These are phyloP conservation scores for Sequoia sempervirens DNA, from an alignment of 75 land plant species.

Conservation along the genomic window DNA sequence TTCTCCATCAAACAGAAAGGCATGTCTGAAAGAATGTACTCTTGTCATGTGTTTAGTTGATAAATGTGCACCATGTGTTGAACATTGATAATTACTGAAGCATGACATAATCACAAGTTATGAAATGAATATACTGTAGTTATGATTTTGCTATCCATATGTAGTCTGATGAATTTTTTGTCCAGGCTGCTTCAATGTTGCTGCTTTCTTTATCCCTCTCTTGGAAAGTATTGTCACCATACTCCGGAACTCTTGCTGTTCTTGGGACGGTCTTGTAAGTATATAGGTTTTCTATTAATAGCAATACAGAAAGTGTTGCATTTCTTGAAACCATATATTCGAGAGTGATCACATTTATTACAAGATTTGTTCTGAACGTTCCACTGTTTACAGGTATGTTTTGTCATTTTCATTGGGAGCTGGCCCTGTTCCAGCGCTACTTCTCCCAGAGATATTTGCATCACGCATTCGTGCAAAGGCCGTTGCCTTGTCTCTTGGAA, in stretches of 20 bases:
- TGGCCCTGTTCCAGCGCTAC: constrained; percentile 96
- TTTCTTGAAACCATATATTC: not conserved
- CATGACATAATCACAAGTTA: not conserved
- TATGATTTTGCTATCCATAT: not conserved
- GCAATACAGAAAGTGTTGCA: not conserved
- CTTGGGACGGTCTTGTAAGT: constrained; percentile 97
- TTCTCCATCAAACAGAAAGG: not conserved
- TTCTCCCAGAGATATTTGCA: constrained; percentile 94
- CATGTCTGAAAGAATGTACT: not conserved
- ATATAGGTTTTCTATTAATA: not conserved
- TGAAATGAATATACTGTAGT: not conserved
- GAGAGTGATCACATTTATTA: not conserved
- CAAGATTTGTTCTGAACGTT: not conserved
- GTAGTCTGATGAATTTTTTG: not conserved
- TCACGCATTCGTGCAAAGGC: constrained; percentile 97
- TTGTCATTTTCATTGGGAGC: constrained; percentile 95
- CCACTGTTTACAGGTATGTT: constrained; percentile 61
- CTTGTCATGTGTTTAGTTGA: not conserved
- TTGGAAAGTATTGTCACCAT: constrained; percentile 76
- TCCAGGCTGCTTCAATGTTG: constrained; percentile 91
- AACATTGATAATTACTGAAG: not conserved
- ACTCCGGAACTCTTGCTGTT: constrained; percentile 85
- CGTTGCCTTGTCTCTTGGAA: constrained; percentile 87
- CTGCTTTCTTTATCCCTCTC: constrained; percentile 83
- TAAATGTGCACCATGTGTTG: not conserved